Evolutionary conservation across 164 flowering plant genomes (phyloP), one percentile per base, ranked within the genome.

Genomic region (Litsea cubeba): DNA sequence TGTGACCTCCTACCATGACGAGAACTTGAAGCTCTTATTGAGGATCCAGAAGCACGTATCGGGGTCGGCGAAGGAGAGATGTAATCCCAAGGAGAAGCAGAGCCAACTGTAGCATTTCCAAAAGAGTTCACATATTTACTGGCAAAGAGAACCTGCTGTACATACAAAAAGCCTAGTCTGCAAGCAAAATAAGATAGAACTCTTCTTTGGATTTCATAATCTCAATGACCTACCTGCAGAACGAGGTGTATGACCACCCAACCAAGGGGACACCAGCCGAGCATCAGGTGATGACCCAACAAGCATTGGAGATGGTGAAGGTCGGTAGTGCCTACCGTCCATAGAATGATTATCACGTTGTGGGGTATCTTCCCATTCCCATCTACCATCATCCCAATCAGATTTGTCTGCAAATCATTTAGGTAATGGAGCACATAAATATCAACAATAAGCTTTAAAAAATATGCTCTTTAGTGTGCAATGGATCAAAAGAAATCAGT

Each of bases 331-430:
- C 78, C 86, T 87, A 71, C 78, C 81, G 65, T 76, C 51, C 57
- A 51, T 73, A 63, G 83, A 79, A 75, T 79, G 76, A 75, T 86
- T 75, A 62, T 91, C 91, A 22, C 92, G 82, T 0, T 83, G 86
- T 54, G 97, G 97, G 28, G 97, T 82, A 67, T 88, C 93, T 79
- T 89, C 91, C 97, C 97, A 92, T 79, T 92, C 98, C 92, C 92
- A 92, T 81, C 87, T 84, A 22, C 97, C 97, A 85, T 89, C 91
- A 83, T 90, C 97, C 95, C 98, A 91, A 24, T 89, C 94, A 76
- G 94, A 89, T 78, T 90, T 85, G 26, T 88, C 92, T 88, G 87
- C 75, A 83, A 70, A 25, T 73, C 26, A 12, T 40, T 10, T 30
- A 66, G 3, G 69, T 14, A 30, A 28, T 20, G 28, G 28, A 66